A percentile compares a stretch with the other conserved stretches of the same genome.
These are phyloP conservation scores for Gossypium ekmanianum DNA, from an alignment of 345 rosid species.

Conservation along the genomic window DNA sequence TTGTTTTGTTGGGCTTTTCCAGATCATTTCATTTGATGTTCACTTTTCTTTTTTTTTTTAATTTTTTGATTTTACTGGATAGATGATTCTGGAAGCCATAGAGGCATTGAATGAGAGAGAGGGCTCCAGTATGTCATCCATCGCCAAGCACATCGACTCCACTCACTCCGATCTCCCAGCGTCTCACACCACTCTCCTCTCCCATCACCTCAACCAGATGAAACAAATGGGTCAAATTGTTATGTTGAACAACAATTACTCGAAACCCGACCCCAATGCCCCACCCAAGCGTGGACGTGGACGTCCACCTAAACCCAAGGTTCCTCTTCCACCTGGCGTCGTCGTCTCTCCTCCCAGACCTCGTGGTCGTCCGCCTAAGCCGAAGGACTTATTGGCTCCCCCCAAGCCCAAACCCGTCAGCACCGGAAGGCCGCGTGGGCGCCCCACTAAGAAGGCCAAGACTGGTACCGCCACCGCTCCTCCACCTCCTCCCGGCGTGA, in stretches of 20 bases:
- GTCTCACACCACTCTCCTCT: slow-evolving; percentile 53
- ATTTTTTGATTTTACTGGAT: not conserved
- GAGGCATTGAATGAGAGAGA: slow-evolving; percentile 48
- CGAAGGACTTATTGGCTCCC: slow-evolving; percentile 45
- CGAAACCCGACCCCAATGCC: slow-evolving; percentile 65
- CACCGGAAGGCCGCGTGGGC: slow-evolving; percentile 56
- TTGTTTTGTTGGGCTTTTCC: not conserved
- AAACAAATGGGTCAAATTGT: slow-evolving; percentile 57
- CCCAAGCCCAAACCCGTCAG: slow-evolving; percentile 24
- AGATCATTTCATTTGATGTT: not conserved
- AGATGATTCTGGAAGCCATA: slow-evolving; percentile 83
- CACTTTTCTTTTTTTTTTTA: not conserved
- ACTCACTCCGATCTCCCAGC: slow-evolving; percentile 48
- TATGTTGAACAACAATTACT: slow-evolving; percentile 67
- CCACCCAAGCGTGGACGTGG: slow-evolving; percentile 92
- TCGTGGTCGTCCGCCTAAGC: slow-evolving; percentile 76
- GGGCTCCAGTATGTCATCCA: slow-evolving; percentile 61
- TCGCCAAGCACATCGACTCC: slow-evolving; percentile 61
- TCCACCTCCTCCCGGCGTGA: slow-evolving; percentile 22
- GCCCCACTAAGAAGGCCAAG: slow-evolving; percentile 68
- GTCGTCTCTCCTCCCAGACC: slow-evolving; percentile 50
- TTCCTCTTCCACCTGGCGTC: slow-evolving; percentile 22
- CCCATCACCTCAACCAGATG: slow-evolving; percentile 65
- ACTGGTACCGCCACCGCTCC: slow-evolving; percentile 3
- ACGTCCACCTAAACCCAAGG: slow-evolving; percentile 79